Percentiles rank a stretch among this genome's conserved stretches.
phyloP scores from a whole-genome alignment of 352 stramenopile species.

The Globisporangium spinosum region DNA sequence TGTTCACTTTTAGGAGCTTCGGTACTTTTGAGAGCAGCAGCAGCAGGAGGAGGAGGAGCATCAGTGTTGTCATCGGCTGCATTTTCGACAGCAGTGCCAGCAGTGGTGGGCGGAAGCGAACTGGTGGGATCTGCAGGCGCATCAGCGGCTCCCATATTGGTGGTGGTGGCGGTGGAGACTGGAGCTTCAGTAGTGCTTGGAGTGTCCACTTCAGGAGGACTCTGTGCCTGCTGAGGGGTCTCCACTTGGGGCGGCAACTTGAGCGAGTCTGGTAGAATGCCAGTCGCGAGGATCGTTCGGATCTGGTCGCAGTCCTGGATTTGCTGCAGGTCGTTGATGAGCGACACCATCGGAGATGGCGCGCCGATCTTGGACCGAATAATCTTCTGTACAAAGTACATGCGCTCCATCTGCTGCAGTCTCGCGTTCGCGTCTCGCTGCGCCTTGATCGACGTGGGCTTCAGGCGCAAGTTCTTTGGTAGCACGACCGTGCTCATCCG shows the following conservation, averaged over 20 bases:
- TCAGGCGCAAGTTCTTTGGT: conserved; percentile 14
- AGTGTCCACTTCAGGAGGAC: not conserved
- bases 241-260: not conserved
- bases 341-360: conserved; percentile 21
- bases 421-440: conserved; percentile 43
- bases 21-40: not conserved
- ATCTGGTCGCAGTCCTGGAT: conserved; percentile 28
- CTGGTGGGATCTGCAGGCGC: not conserved
- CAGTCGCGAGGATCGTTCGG: conserved; percentile 32
- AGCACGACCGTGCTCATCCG: conserved; percentile 26
- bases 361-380: conserved; percentile 19
- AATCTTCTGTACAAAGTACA: conserved; percentile 49
- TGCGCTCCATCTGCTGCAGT: conserved; percentile 69
- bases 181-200: not conserved
- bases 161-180: not conserved
- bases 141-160: not conserved
- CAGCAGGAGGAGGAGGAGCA: not conserved
- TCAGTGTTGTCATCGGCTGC: not conserved
- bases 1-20: not conserved
- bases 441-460: conserved; percentile 19
- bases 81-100: not conserved
- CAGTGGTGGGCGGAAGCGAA: not conserved
- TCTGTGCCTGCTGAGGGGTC: not conserved
- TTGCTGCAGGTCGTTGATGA: conserved; percentile 45
- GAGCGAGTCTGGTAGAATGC: conserved; percentile 24